These are phyloP conservation scores for Akanthomyces muscarius DNA, from an alignment of 2,329 filamentous ascomycete genomes.

Conservation along the genomic window DNA sequence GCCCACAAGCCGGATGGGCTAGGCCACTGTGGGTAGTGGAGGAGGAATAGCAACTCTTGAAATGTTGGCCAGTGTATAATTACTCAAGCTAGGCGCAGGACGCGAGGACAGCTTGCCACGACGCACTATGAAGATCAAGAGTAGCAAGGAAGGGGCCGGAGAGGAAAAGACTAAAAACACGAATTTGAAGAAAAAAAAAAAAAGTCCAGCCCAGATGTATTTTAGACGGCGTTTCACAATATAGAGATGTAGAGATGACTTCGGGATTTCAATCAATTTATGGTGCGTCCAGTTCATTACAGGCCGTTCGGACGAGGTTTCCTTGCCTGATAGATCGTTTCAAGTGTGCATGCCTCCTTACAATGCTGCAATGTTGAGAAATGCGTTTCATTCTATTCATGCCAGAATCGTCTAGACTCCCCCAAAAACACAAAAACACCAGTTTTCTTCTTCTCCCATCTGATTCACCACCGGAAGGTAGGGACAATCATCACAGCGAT, in stretches of 20 bases:
- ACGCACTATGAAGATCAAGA: constrained; percentile 7
- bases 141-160: not conserved
- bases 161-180: not conserved
- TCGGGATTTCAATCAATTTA: not conserved
- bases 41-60: not conserved
- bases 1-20: not conserved
- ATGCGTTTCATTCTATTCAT: not conserved
- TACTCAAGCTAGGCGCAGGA: constrained; percentile 12
- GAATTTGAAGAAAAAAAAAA: not conserved
- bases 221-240: constrained; percentile 15
- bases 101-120: constrained; percentile 10
- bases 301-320: too few relatives aligned
- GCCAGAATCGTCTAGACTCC: constrained; percentile 1
- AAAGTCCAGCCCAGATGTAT: constrained; percentile 3
- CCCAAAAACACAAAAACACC: not conserved
- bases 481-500: not conserved
- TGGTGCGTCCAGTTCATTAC: too few relatives aligned
- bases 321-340: too few relatives aligned
- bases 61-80: not conserved
- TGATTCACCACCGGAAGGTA: not conserved
- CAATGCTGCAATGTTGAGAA: not conserved
- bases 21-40: not conserved
- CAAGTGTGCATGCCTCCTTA: not conserved
- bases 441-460: not conserved
- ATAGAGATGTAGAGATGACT: constrained; percentile 14